Evolutionary conservation across 148 eudicot genomes (phyloP), one percentile per base, ranked within the genome.

Genomic region (Pouteria glomerata): DNA sequence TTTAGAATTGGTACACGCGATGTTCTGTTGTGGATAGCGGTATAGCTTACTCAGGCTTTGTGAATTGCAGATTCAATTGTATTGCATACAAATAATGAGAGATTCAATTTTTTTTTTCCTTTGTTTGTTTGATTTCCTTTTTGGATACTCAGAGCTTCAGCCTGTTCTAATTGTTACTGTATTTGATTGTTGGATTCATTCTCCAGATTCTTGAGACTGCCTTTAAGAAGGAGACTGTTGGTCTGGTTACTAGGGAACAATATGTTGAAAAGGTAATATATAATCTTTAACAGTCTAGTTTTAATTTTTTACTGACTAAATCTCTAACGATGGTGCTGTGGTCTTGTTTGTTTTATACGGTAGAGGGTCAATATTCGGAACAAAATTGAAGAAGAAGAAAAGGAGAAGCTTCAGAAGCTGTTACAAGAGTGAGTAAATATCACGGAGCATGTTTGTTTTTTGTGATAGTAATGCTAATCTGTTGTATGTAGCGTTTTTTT

Each of bases 371-470:
- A 83, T 74, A 94, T 94, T 31, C 81, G 79, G 81, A 94, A 78
- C 75, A 94, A 94, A 73, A 66, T 91, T 62, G 98, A 94, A 84
- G 98, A 94, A 86, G 98, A 94, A 88, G 98, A 94, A 81, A 94
- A 89, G 81, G 98, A 94, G 82, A 91, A 91, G 73, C 87, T 91
- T 60, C 96, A 77, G 73, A 94, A 94, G 82, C 74, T 89, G 79
- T 93, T 81, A 74, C 91, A 94, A 85, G 97, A 94, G 97, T 94
- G 78, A 89, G 98, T 82, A 24, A 11, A 62, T 19, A 37, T 31
- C 29, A 4, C 11, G 29, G 23, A 10, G 26, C 27, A 27, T 44
- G 16, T 7, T 4, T 44, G 24, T 53, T 47, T 27, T 57, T 34
- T 34, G 71, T 21, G 21, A 16, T 48, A 62, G 21, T 44, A 59